These are phyloP conservation scores for Penicillium sp. DNA, from an alignment of 2,329 filamentous ascomycete species.

Conservation along the genomic window DNA sequence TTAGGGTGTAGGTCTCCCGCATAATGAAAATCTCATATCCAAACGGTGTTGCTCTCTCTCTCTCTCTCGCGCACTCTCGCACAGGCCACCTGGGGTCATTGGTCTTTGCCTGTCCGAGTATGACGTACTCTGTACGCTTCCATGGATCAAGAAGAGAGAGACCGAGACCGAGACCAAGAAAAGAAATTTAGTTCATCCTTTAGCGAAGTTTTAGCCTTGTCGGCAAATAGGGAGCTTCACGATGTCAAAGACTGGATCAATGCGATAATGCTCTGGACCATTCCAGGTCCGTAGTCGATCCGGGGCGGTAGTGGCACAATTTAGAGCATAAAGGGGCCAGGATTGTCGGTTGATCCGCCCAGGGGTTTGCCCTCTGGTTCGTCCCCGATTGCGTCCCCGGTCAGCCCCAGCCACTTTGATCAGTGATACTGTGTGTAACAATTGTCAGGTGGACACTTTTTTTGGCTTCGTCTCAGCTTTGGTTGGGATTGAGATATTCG, in stretches of 20 bases:
- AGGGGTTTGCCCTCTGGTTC: conserved; percentile 19
- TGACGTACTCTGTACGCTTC: conserved; percentile 12
- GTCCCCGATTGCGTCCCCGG: conserved; percentile 1
- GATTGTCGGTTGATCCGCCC: conserved; percentile 27
- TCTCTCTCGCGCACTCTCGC: conserved; percentile 2
- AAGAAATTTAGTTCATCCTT: neutral
- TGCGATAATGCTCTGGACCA: neutral
- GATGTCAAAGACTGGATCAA: neutral
- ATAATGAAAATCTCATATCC: conserved; percentile 8
- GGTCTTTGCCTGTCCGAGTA: conserved; percentile 2
- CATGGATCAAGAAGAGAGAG: conserved; percentile 6
- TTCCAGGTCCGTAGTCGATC: conserved; percentile 19
- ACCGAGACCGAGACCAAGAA: conserved; percentile 6
- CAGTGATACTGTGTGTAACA: neutral
- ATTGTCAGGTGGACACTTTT: neutral
- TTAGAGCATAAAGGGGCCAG: conserved; percentile 9
- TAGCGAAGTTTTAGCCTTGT: neutral
- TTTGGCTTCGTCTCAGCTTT: conserved; percentile 1
- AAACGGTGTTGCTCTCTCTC: conserved; percentile 6
- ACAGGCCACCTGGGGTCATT: conserved; percentile 13
- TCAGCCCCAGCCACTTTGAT: neutral
- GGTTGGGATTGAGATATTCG: conserved; percentile 1
- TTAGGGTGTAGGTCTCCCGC: neutral
- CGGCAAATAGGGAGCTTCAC: neutral
- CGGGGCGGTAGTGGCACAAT: conserved; percentile 21